Evolutionary conservation across 805 yeast genomes (phyloP).

Genomic region (Torulaspora quercuum): DNA sequence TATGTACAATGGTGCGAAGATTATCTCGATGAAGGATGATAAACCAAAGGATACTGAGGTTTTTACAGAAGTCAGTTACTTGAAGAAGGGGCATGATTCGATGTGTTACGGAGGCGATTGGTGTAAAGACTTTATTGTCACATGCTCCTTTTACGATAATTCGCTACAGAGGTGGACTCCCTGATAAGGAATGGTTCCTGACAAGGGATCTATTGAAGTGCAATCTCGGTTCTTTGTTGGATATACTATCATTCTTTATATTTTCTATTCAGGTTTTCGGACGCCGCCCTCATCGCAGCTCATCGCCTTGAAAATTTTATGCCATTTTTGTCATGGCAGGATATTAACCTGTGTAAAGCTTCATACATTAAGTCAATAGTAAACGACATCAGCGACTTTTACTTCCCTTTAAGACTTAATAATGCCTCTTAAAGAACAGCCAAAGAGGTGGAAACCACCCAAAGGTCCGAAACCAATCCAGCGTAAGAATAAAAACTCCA

Average conservation of each 20-base stretch:
- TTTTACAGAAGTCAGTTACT: conserved; percentile 27
- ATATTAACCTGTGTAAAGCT: too few species aligned
- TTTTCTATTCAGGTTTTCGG: conserved; percentile 2
- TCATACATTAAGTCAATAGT: too few species aligned
- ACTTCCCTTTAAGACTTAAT: not conserved
- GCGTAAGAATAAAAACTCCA: conserved; percentile 75
- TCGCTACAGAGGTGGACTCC: conserved; percentile 70
- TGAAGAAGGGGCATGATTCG: conserved; percentile 73
- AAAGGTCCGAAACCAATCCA: conserved; percentile 90
- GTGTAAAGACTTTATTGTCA: conserved; percentile 56
- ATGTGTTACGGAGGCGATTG: conserved; percentile 98
- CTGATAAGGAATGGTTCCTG: too few species aligned
- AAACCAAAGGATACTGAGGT: conserved; percentile 36
- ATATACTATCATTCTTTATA: not conserved
- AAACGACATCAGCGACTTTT: too few species aligned
- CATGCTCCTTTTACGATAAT: conserved; percentile 90
- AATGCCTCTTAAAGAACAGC: conserved; percentile 45
- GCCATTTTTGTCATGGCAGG: too few species aligned
- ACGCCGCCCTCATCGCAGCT: not conserved
- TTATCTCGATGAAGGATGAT: conserved; percentile 42
- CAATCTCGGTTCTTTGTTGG: too few species aligned
- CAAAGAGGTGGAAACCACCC: conserved; percentile 81
- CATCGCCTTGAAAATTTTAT: conserved; percentile 10
- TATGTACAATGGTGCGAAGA: conserved; percentile 92
- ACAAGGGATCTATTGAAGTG: too few species aligned